Percentiles rank a stretch among this genome's conserved stretches.
These are phyloP conservation scores for Metschnikowia lachancei DNA, from an alignment of 805 yeast species.

Conservation along the genomic window DNA sequence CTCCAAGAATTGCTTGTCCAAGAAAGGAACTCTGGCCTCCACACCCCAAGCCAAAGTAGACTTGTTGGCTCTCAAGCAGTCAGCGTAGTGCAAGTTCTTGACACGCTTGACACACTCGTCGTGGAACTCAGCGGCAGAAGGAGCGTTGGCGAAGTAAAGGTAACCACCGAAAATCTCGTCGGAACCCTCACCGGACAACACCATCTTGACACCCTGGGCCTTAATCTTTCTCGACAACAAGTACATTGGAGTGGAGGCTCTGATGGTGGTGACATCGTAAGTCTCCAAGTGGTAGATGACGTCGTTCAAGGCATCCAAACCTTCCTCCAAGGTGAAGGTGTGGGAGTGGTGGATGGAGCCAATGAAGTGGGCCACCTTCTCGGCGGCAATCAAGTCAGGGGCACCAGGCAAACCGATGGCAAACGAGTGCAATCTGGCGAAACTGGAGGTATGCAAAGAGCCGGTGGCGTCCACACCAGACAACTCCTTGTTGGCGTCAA, in stretches of 20 bases:
- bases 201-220: conserved; percentile 99
- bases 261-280: conserved; percentile 95
- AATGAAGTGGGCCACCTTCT: conserved; percentile 92
- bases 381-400: conserved; percentile 95
- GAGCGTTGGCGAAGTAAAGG: conserved; percentile 95
- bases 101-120: conserved; percentile 93
- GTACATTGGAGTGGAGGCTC: conserved; percentile 99
- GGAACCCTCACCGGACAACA: conserved; percentile 96
- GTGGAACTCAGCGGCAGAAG: conserved; percentile 90
- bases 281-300: conserved; percentile 96
- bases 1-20: conserved; percentile 89
- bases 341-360: conserved; percentile 98
- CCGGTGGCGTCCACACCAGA: conserved; percentile 94
- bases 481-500: conserved; percentile 65
- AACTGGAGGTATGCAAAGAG: conserved; percentile 70
- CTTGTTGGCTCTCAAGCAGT: conserved; percentile 98
- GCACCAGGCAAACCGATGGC: conserved; percentile 98
- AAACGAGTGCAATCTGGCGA: conserved; percentile 87
- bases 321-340: conserved; percentile 94
- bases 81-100: conserved; percentile 94
- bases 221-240: conserved; percentile 92
- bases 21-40: conserved; percentile 99
- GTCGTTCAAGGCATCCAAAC: conserved; percentile 91
- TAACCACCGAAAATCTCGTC: conserved; percentile 99
- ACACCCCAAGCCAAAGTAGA: conserved; percentile 99